phyloP scores from a whole-genome alignment of 495 filamentous ascomycete species.

The Bacidia rubella region DNA sequence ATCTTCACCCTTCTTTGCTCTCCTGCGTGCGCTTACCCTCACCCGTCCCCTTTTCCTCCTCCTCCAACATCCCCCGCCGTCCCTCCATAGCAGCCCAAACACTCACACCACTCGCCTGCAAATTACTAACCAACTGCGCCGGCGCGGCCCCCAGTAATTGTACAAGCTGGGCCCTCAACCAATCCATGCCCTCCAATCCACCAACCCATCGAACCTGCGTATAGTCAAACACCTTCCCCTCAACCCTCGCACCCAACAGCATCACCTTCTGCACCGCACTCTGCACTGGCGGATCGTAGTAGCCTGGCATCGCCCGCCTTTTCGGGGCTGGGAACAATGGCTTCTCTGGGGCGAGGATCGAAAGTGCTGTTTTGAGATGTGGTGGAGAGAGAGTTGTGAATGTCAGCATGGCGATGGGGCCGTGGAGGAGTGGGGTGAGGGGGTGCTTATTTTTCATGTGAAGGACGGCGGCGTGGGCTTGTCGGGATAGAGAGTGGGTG shows the following conservation, averaged over 20 bases:
- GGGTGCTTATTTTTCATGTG: conserved; percentile 42
- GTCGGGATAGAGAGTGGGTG: conserved; percentile 62
- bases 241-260: conserved; percentile 70
- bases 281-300: conserved; percentile 65
- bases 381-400: conserved; percentile 71
- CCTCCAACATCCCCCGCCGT: conserved; percentile 60
- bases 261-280: conserved; percentile 73
- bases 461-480: conserved; percentile 48
- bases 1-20: too few species aligned
- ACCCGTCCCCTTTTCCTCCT: conserved; percentile 40
- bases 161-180: conserved; percentile 70
- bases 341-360: conserved; percentile 50
- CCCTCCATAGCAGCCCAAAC: conserved; percentile 78
- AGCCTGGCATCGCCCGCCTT: conserved; percentile 58
- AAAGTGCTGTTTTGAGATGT: conserved; percentile 66
- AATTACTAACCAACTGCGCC: conserved; percentile 50
- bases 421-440: conserved; percentile 63
- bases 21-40: background rate
- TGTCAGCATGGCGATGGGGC: conserved; percentile 65
- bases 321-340: conserved; percentile 63
- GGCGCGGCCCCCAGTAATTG: conserved; percentile 62
- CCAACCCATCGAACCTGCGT: conserved; percentile 73
- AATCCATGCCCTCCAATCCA: conserved; percentile 69
- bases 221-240: conserved; percentile 69
- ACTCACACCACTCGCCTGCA: conserved; percentile 67